Evolutionary conservation across 805 yeast genomes (phyloP), one percentile per base, ranked within the genome.

Genomic region (Nakazawaea peltata): DNA sequence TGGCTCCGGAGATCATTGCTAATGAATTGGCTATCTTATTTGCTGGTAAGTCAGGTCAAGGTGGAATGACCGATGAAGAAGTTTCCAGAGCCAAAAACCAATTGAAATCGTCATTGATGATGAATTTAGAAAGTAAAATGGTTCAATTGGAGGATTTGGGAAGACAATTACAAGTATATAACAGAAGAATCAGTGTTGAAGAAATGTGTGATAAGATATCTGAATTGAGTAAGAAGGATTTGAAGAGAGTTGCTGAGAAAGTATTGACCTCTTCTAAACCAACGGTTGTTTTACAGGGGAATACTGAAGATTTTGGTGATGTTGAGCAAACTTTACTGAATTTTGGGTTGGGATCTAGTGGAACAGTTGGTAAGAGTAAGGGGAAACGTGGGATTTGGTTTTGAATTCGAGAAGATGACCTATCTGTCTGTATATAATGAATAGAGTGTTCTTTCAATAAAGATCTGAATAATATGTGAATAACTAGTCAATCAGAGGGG

Each of bases 121-220:
- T 90, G 95, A 90, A 88, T 50, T 69, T 88, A 31, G 98, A 92
- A 57, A 79, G 92, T 44, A 86, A 83, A 53, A 70, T 90, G 67
- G 94, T 94, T n/a, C 88, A 85, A 51, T 65, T 92, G 37, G 98
- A 92, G 59, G 98, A 92, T 50, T 67, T 88, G 59, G 97, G 97
- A 11, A 76, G 97, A 57, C 98, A 92, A 57, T 76, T 92, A 18
- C 95, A 84, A 57, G 74, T 84, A 30, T 86, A 82, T 52, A 85
- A 86, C 28, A 71, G 71, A 44, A 74, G 82, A 44, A 71, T 88
- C 7, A 75, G 83, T 11, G 79, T 86, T 7, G 61, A 66, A 23
- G 95, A 87, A 49, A 87, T 90, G 94, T 79, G 90, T 38, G 62
- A 57, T 5, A 76, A 77, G 48, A 86, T 92, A 42, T 87, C 82